A percentile compares a stretch with the other conserved stretches of the same genome.
Conservation (phyloP, 1,284 basidiomycete species). For the Volvariella surrecta region DNA sequence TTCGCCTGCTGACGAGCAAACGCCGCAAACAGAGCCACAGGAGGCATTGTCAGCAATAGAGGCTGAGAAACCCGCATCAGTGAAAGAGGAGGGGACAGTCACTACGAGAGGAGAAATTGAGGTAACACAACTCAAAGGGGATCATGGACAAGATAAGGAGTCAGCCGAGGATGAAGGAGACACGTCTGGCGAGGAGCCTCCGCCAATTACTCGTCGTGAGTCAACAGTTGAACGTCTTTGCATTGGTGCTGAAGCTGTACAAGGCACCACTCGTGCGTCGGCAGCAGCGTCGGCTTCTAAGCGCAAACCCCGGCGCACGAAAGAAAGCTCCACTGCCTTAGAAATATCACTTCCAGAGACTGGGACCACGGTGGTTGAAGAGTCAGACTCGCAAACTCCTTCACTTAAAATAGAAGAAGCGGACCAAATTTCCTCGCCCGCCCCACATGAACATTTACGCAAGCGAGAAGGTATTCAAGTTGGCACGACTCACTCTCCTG, state of each 20-base stretch:
- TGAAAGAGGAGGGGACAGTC: too few relatives aligned
- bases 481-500: background rate
- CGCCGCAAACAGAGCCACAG: too few relatives aligned
- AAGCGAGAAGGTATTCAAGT: constrained; percentile 26
- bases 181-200: constrained; percentile 21
- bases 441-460: constrained; percentile 11
- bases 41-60: too few relatives aligned
- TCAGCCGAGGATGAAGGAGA: constrained; percentile 14
- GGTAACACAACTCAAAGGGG: background rate
- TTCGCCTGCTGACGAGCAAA: too few relatives aligned
- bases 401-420: constrained; percentile 21
- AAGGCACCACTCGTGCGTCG: constrained; percentile 11
- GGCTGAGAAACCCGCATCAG: too few relatives aligned
- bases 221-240: constrained; percentile 1
- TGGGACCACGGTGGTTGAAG: constrained; percentile 17
- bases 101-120: too few relatives aligned
- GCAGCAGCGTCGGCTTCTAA: constrained; percentile 15
- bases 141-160: background rate
- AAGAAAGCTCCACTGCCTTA: background rate
- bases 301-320: background rate
- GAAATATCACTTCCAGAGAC: constrained; percentile 10
- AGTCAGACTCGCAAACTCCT: constrained; percentile 17
- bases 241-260: background rate
- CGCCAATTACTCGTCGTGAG: constrained; percentile 24
- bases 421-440: constrained; percentile 22